A percentile compares a stretch with the other conserved stretches of the same genome.
phyloP scores from a whole-genome alignment of 2,329 filamentous ascomycete species.

The Sporothrix phasma region DNA sequence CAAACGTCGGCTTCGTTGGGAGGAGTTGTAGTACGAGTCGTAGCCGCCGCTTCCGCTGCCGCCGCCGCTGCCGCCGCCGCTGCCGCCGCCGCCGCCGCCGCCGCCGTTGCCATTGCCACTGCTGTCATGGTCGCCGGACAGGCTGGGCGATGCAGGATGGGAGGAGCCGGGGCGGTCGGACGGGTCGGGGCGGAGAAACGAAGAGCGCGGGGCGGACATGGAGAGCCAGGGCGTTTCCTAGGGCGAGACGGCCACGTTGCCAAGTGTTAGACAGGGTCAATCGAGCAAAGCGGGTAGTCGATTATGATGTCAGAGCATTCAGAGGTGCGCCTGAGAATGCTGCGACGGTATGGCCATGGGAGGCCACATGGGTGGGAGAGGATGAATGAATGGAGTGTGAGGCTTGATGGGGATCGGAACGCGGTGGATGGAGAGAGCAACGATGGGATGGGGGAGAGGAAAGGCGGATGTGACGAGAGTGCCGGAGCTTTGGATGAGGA shows the following conservation, averaged over 20 bases:
- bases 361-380: slow-evolving; percentile 2
- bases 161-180: slow-evolving; percentile 24
- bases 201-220: slow-evolving; percentile 38
- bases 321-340: slow-evolving; percentile 1
- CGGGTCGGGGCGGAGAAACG: slow-evolving; percentile 22
- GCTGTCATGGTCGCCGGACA: slow-evolving; percentile 5
- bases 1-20: slow-evolving; percentile 57
- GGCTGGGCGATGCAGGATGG: slow-evolving; percentile 17
- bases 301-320: background rate
- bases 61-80: slow-evolving; percentile 17
- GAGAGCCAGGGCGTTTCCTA: slow-evolving; percentile 45
- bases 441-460: background rate
- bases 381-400: background rate
- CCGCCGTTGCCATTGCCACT: slow-evolving; percentile 21
- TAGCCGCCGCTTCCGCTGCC: slow-evolving; percentile 19
- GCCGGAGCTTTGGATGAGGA: background rate
- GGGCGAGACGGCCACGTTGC: background rate
- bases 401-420: no score
- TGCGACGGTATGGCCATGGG: background rate
- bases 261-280: background rate
- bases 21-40: slow-evolving; percentile 25
- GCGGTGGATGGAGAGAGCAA: no score
- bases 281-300: background rate
- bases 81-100: slow-evolving; percentile 16
- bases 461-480: background rate